Evolutionary conservation across 1,139 yeast genomes (phyloP).

Genomic region (Yamadazyma blattariae): DNA sequence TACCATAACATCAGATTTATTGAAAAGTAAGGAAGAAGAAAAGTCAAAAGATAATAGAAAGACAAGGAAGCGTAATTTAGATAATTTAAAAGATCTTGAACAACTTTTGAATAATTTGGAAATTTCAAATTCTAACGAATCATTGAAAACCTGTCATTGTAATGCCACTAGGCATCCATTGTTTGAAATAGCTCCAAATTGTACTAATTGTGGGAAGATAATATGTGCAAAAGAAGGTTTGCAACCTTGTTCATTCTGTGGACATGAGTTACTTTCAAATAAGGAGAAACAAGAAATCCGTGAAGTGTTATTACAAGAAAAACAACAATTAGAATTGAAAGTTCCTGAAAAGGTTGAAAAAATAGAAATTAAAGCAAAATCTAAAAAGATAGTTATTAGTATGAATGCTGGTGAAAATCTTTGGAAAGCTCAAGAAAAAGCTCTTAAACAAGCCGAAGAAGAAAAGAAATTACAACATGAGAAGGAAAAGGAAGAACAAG

Average conservation of each 20-base stretch:
- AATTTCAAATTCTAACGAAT: conserved; percentile 15
- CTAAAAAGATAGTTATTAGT: conserved; percentile 46
- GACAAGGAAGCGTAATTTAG: conserved; percentile 37
- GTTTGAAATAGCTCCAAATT: conserved; percentile 88
- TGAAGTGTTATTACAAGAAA: conserved; percentile 49
- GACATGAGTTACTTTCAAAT: conserved; percentile 56
- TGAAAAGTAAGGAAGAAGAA: conserved; percentile 18
- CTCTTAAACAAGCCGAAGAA: conserved; percentile 52
- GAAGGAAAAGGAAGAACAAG: conserved; percentile 21
- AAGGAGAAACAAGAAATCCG: conserved; percentile 63
- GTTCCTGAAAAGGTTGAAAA: conserved; percentile 4
- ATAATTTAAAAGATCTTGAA: conserved; percentile 59
- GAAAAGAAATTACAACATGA: conserved; percentile 24
- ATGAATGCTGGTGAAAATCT: conserved; percentile 61
- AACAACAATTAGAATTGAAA: conserved; percentile 13
- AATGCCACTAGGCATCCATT: conserved; percentile 84
- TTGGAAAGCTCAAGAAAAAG: conserved; percentile 65
- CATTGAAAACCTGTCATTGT: conserved; percentile 60
- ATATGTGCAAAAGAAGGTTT: conserved; percentile 86
- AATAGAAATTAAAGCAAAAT: conserved; percentile 17
- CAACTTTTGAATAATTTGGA: conserved; percentile 37
- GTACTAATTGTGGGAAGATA: conserved; percentile 90
- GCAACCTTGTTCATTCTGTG: conserved; percentile 89
- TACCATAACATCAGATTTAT: conserved; percentile 19
- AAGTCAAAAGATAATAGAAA: conserved; percentile 26